Percentiles rank a stretch among this genome's conserved stretches.
Conservation (phyloP, 1,139 yeast genomes). For the Tardiomyces depauwii region DNA sequence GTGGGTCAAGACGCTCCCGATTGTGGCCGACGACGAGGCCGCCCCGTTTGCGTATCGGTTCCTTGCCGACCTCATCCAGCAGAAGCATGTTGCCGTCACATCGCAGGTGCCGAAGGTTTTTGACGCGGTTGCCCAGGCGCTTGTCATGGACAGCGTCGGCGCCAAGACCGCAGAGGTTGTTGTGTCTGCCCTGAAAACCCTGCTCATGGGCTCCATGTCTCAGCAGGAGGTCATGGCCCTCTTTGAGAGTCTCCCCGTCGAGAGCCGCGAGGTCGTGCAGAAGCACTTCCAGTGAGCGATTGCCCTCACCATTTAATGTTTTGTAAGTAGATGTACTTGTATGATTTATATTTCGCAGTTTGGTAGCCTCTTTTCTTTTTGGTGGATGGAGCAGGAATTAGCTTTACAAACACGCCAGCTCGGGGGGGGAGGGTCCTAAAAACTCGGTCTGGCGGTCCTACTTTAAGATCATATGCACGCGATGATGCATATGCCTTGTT, state of each 20-base stretch:
- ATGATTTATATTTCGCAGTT: background rate
- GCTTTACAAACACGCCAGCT: too few species aligned
- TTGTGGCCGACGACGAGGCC: slow-evolving; percentile 75
- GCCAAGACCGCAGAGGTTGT: slow-evolving; percentile 63
- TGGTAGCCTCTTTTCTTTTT: background rate
- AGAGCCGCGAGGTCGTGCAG: slow-evolving; percentile 49
- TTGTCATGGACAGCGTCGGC: slow-evolving; percentile 52
- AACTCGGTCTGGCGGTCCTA: too few species aligned
- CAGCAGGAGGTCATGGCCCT: slow-evolving; percentile 57
- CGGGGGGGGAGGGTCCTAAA: too few species aligned
- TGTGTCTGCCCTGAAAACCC: slow-evolving; percentile 41
- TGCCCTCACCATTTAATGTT: background rate
- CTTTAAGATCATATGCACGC: too few species aligned
- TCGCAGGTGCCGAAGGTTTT: slow-evolving; percentile 53
- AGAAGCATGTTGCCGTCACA: slow-evolving; percentile 51
- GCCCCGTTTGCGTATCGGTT: slow-evolving; percentile 82
- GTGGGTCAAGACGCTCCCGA: slow-evolving; percentile 79
- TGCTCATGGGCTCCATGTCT: slow-evolving; percentile 31
- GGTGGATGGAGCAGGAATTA: too few species aligned
- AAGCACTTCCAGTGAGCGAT: slow-evolving; percentile 36
- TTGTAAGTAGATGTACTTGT: background rate
- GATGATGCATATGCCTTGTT: too few species aligned
- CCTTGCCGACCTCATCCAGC: slow-evolving; percentile 61
- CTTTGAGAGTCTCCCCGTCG: slow-evolving; percentile 52
- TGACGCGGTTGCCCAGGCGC: slow-evolving; percentile 67